Base-by-base conservation (phyloP, 2,329 filamentous ascomycete species). In the Magnaporthiopsis incrustans region DNA sequence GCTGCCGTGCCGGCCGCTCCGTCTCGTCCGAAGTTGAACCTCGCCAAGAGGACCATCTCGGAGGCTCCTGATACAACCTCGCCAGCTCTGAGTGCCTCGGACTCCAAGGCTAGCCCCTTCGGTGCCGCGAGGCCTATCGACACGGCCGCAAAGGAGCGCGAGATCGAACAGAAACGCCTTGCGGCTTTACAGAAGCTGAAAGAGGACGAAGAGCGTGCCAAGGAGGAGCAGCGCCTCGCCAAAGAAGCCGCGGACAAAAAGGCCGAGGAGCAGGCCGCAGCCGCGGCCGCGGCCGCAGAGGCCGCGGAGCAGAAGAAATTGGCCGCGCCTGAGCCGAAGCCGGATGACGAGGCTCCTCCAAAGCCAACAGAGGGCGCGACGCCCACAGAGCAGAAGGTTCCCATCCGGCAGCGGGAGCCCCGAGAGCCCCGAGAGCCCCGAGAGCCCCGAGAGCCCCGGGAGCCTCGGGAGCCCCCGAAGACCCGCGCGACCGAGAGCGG, bases 81-180 rank as follows among this genome's bases (percentile, higher is more conserved):
- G 4, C 74, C 87, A 30, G 80, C 86, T 14, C 75, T 80, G 12
- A 61, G 62, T 2, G 71, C 79, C 25, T 73, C 78, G 35, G 89
- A 95, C 71, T 81, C 90, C 57, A 98, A 97, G 81, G 85, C 92
- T 32, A 98, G 89, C 76, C 92, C 92, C 57, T 99, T 99, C 74
- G 95, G 95, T 71, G 93, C 90, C 66, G 95, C 95, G 64, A 88
- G 90, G 67, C 95, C 95, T 64, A 97, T 98, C 70, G 93, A 99
- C 77, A 98, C 94, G 60, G 90, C 91, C 59, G 85, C 92, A 18
- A 88, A 91, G 69, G 94, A 98, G 79, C 89, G 88, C 71, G 89
- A 96, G 75, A 87, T 99, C 65, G 94, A 96, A 72, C 92, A 97
- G 79, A 96, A 92, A 83, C 85, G 90, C 68, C 81, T 90, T 71